A percentile compares a stretch with the other conserved stretches of the same genome.
Conservation (phyloP, 257 asterid species). For the Salvia hispanica region DNA sequence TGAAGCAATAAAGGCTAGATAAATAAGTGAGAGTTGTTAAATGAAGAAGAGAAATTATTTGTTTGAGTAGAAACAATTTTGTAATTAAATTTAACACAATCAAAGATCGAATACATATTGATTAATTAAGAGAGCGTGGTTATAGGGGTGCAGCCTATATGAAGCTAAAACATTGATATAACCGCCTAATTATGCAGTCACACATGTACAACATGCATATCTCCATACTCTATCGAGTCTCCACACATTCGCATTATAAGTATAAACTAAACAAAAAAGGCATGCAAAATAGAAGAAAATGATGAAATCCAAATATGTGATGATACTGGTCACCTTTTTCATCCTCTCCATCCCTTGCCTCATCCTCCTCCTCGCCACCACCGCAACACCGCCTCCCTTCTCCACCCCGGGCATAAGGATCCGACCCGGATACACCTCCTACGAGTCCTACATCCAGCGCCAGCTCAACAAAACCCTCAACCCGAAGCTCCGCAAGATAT, state of each 20-base stretch:
- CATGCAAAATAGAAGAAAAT: no score
- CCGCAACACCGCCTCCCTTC: background rate
- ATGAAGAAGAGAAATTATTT: no score
- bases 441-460: constrained; percentile 68
- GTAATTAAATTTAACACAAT: no score
- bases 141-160: no score
- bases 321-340: constrained; percentile 24
- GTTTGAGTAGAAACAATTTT: no score
- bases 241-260: constrained; percentile 14
- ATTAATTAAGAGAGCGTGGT: no score
- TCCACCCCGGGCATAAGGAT: constrained; percentile 54
- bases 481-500: constrained; percentile 69
- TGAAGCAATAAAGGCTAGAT: no score
- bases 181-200: background rate
- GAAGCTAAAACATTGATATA: no score
- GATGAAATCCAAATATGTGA: constrained; percentile 34
- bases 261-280: no score
- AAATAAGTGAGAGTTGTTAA: no score
- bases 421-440: constrained; percentile 78
- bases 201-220: constrained; percentile 26
- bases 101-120: no score
- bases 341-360: constrained; percentile 35
- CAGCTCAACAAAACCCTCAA: constrained; percentile 92
- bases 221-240: background rate
- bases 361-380: constrained; percentile 20